These are phyloP conservation scores for Bjerkandera adusta DNA, from an alignment of 1,284 basidiomycete genomes.

Conservation along the genomic window DNA sequence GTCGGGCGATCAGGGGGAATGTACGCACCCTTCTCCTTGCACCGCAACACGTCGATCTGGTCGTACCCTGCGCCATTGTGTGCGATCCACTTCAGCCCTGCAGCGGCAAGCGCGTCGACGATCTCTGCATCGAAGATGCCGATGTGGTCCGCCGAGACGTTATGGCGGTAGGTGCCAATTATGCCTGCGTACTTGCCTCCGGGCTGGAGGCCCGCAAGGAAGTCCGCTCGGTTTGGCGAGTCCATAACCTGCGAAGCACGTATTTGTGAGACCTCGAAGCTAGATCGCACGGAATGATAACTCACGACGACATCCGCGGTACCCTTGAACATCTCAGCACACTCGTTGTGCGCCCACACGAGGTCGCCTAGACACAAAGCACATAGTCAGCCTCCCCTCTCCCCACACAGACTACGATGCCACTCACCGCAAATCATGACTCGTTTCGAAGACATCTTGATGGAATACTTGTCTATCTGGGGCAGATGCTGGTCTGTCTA, in stretches of 20 bases:
- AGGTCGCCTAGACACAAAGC: constrained; percentile 51
- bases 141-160: constrained; percentile 59
- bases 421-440: constrained; percentile 7
- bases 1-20: background rate
- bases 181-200: constrained; percentile 74
- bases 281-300: background rate
- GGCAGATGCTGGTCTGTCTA: too few species aligned
- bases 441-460: constrained; percentile 4
- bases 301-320: constrained; percentile 78
- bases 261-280: background rate
- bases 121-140: constrained; percentile 83
- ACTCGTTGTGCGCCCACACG: constrained; percentile 79
- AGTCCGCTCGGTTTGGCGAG: constrained; percentile 63
- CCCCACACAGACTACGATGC: background rate
- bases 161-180: constrained; percentile 81
- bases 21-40: constrained; percentile 60
- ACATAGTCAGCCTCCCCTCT: background rate
- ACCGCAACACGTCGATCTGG: constrained; percentile 76
- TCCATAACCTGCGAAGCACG: constrained; percentile 46
- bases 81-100: constrained; percentile 78
- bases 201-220: constrained; percentile 61
- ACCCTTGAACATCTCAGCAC: constrained; percentile 59
- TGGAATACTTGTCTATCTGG: too few species aligned
- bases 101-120: constrained; percentile 59
- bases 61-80: constrained; percentile 95